Base-by-base conservation (phyloP, 305 asterid genomes). In the Petunia hybrid region DNA sequence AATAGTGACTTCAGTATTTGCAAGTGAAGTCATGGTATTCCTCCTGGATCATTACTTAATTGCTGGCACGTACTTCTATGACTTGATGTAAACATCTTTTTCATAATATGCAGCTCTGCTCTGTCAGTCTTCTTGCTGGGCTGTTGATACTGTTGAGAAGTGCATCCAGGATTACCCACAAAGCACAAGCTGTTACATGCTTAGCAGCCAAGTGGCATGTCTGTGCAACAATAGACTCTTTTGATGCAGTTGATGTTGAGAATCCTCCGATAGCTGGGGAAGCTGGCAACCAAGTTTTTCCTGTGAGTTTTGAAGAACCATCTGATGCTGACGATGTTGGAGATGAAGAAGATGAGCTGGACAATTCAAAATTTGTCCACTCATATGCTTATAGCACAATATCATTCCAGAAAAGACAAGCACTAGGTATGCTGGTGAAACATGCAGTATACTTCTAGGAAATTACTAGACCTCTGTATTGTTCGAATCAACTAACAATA, bases 181-280 rank as follows among this genome's bases (percentile, higher is more conserved):
- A 94, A 83, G 99, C 98, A 8, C 94, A 87, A 61, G 90, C 94
- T 0, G 95, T 95, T 77, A 90, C 94, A 4, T 90, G 96, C 90
- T 94, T 95, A 35, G 98, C 99, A 0, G 91, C 99, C 10, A 95
- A 94, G 88, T 95, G 99, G 99, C 98, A 95, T 4, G 99, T 91
- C 4, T 88, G 97, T 65, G 98, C 98, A 59, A 94, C 99, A 1
- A 83, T 95, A 0, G 97, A 94, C 83, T 91, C 95, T 2, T 92
- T 90, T 13, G 98, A 94, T 7, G 59, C 92, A 7, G 59, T 84
- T 1, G 96, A 91, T 14, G 80, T 76, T 3, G 97, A 90, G 80
- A 90, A 96, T 78, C 95, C 97, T 61, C 93, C 94, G 1, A 78
- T 74, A 43, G 78, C 67, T 41, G 74, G 77, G 8, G 48, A 68